Base-by-base conservation (phyloP, 2,329 filamentous ascomycete species). In the Emergomyces orientalis region DNA sequence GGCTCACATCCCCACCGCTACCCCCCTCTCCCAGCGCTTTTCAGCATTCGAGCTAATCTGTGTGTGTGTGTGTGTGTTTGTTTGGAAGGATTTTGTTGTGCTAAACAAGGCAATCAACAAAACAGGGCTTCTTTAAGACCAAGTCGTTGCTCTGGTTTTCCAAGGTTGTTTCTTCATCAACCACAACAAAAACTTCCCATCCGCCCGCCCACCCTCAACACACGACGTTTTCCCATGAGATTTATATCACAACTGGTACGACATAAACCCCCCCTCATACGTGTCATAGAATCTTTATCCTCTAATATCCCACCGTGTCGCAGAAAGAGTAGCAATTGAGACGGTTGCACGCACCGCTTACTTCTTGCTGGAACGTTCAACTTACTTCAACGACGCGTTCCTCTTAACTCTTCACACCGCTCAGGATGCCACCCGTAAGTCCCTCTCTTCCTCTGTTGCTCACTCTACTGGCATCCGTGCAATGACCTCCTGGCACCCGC, bases 351-450 rank as follows among this genome's bases (percentile, higher is more conserved):
- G 56, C 34, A 32, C 7, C 30, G 17, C 25, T 60, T 37, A 32
- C 22, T 60, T 52, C 19, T 19, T 47, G n/a, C 34, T 51, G 5
- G 32, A 30, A 43, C n/a, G 6, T 60, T 37, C 22, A 59, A 45
- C 30, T 51, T 45, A 41, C 14, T 58, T 62, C 6, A 30, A 67
- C 64, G 41, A 67, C 64, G 69, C 70, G 52, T 62, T 62, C 25
- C 6, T 51, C 34, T 51, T 43, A 39, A 52, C 22, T 43, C 5
- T 45, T 59, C 30, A 73, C 64, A 70, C 72, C 71, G 45, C 45
- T 41, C 71, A 79, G 74, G 70, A 85, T 85, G 83, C 81, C 81
- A 78, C 80, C 80, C 70, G 82, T 85, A 80, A 79, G 82, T 79
- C 64, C 39, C 63, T 63, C 62, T 59, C 62, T 34, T 39, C n/a